phyloP scores from a whole-genome alignment of 257 asterid genomes.

The Solanum raphanifolium region DNA sequence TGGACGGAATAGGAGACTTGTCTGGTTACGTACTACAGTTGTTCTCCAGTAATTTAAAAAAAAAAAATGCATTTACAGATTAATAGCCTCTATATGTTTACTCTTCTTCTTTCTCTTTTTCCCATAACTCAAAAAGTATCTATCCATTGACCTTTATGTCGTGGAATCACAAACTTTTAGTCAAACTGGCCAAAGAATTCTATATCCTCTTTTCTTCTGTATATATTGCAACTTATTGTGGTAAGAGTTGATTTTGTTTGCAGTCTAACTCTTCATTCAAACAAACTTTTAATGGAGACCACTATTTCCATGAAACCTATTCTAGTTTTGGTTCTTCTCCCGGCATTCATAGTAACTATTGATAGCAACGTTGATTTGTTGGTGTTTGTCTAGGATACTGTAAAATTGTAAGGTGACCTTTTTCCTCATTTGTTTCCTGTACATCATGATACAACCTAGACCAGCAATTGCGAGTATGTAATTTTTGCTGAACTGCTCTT shows the following conservation, averaged over 20 bases:
- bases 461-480: not conserved
- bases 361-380: not conserved
- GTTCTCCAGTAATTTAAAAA: not conserved
- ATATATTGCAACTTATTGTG: not conserved
- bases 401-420: not conserved
- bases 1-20: not conserved
- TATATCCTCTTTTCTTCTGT: not conserved
- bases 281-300: not conserved
- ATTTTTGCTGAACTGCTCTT: not conserved
- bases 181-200: not conserved
- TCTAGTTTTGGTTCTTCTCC: not conserved
- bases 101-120: not conserved
- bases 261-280: not conserved
- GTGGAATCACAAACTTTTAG: not conserved
- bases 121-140: not conserved
- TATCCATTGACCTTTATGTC: not conserved
- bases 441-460: not conserved
- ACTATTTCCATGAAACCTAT: not conserved
- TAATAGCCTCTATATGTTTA: not conserved
- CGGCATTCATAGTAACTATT: not conserved
- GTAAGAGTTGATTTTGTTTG: not conserved
- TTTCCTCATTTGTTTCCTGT: not conserved
- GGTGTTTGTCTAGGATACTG: not conserved
- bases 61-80: not conserved
- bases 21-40: not conserved